phyloP scores from a whole-genome alignment of 2,329 filamentous ascomycete genomes.

The Fusarium sp. region DNA sequence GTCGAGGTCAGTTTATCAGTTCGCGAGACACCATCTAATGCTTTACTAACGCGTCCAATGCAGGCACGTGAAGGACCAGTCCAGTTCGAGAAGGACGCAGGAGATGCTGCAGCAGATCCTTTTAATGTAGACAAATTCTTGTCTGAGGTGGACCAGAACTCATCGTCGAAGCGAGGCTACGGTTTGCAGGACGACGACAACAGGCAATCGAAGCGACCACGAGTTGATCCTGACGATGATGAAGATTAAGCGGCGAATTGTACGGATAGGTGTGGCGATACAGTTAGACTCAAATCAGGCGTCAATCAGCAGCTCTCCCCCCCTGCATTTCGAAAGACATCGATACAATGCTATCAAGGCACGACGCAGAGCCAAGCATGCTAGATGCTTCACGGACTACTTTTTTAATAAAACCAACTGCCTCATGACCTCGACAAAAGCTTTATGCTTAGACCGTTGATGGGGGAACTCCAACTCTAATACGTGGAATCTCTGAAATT shows the following conservation, averaged over 20 bases:
- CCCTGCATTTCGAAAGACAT: slow-evolving; percentile 6
- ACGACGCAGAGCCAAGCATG: slow-evolving; percentile 1
- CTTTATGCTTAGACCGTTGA: slow-evolving; percentile 3
- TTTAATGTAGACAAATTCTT: slow-evolving; percentile 97
- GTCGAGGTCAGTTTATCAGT: slow-evolving; percentile 69
- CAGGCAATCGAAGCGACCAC: slow-evolving; percentile 74
- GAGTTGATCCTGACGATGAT: slow-evolving; percentile 72
- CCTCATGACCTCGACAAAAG: background rate
- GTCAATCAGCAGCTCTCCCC: slow-evolving; percentile 31
- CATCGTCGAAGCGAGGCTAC: slow-evolving; percentile 76
- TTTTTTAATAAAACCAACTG: background rate
- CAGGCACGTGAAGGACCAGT: slow-evolving; percentile 88
- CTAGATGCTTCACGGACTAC: slow-evolving; percentile 3
- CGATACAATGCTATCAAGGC: slow-evolving; percentile 16
- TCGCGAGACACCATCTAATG: background rate
- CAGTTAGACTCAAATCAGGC: slow-evolving; percentile 38
- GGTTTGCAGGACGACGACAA: slow-evolving; percentile 74
- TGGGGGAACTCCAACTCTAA: slow-evolving; percentile 16
- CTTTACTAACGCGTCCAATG: slow-evolving; percentile 45
- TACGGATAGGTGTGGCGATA: slow-evolving; percentile 28
- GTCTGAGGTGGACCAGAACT: slow-evolving; percentile 74
- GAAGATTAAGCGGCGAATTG: slow-evolving; percentile 34
- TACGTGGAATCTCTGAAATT: slow-evolving; percentile 36
- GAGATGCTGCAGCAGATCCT: slow-evolving; percentile 64
- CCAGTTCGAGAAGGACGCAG: slow-evolving; percentile 89